These are phyloP conservation scores for Polyporus arcularius DNA, from an alignment of 768 basidiomycete species.

Conservation along the genomic window DNA sequence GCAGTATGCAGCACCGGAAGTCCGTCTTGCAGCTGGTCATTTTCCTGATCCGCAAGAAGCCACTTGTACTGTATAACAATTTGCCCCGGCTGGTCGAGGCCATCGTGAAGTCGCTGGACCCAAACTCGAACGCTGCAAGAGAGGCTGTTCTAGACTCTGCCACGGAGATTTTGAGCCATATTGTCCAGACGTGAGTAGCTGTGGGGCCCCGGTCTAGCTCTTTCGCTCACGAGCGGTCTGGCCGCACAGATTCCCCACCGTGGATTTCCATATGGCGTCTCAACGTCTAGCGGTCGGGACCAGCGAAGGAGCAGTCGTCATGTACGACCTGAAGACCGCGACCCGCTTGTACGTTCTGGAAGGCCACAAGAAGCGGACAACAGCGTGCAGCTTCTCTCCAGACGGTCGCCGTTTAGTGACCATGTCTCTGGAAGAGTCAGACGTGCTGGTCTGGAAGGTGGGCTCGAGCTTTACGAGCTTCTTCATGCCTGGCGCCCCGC, in stretches of 20 bases:
- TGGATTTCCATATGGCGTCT: constrained; percentile 88
- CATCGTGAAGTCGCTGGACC: constrained; percentile 95
- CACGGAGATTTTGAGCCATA: constrained; percentile 90
- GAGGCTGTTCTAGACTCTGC: constrained; percentile 90
- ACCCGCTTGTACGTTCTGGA: constrained; percentile 94
- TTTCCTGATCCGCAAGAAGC: constrained; percentile 92
- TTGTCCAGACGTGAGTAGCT: constrained; percentile 81
- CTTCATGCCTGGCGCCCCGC: constrained; percentile 89
- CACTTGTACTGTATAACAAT: constrained; percentile 80
- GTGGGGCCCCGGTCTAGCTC: not conserved
- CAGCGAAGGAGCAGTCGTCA: constrained; percentile 88
- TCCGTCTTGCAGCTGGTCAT: constrained; percentile 92
- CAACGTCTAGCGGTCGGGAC: constrained; percentile 95
- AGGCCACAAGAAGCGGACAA: constrained; percentile 78
- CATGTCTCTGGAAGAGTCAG: constrained; percentile 80
- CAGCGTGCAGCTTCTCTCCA: constrained; percentile 89
- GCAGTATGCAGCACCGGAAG: constrained; percentile 74
- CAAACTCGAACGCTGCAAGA: constrained; percentile 71
- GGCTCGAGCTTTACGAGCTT: constrained; percentile 87
- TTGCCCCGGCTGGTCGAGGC: constrained; percentile 89
- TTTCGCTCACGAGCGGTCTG: not conserved
- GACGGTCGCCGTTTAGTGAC: constrained; percentile 91
- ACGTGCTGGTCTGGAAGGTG: constrained; percentile 94
- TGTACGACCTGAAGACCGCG: constrained; percentile 97
- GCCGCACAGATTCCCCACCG: constrained; percentile 72